Conservation (phyloP, 78 protist species). For the Capsaspora owczarzaki region DNA sequence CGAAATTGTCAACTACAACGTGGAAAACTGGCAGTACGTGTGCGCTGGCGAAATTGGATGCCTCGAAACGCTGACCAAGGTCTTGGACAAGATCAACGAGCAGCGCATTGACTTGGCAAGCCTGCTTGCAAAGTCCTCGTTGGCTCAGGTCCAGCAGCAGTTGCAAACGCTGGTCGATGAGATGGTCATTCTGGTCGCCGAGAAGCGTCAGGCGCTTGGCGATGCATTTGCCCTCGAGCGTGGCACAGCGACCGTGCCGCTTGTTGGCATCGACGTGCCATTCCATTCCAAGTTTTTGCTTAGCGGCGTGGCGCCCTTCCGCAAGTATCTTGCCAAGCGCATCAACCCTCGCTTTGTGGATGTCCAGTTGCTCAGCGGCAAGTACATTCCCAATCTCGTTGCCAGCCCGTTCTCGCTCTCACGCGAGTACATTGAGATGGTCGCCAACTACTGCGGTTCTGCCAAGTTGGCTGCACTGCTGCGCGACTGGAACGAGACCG, state of each 20-base stretch:
- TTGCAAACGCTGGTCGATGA: background rate
- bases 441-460: background rate
- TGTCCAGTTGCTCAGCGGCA: background rate
- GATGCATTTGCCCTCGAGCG: constrained; percentile 17
- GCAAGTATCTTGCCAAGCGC: constrained; percentile 14
- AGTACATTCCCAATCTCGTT: constrained; percentile 53
- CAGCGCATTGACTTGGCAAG: background rate
- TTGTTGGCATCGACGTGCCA: constrained; percentile 70
- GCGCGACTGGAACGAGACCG: background rate
- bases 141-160: too few relatives aligned
- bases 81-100: constrained; percentile 15
- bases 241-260: constrained; percentile 53
- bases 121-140: too few relatives aligned
- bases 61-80: constrained; percentile 29
- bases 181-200: background rate
- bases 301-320: constrained; percentile 51
- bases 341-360: constrained; percentile 3
- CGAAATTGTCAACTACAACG: constrained; percentile 67
- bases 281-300: constrained; percentile 58
- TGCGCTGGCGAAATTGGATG: constrained; percentile 34
- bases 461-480: background rate
- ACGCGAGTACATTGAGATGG: constrained; percentile 13
- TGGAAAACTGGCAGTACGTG: constrained; percentile 52
- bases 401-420: constrained; percentile 32
- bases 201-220: background rate